Evolutionary conservation across 1,284 basidiomycete species (phyloP), one percentile per base, ranked within the genome.

Genomic region (Agroathelia rolfsii): DNA sequence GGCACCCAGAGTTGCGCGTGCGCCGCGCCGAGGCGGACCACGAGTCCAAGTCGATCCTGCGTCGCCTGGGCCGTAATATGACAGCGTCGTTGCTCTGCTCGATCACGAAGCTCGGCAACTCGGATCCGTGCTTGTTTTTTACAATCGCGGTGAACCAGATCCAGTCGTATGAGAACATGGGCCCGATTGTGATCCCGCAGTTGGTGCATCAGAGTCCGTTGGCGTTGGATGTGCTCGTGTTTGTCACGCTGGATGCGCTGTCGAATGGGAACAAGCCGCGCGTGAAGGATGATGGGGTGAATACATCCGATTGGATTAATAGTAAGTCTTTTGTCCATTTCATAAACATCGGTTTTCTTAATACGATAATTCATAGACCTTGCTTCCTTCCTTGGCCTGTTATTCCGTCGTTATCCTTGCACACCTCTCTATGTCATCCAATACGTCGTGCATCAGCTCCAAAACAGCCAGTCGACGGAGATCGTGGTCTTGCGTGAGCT

Each of bases 91-190:
- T 88, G 39, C 82, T 90, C 12, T 82, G 92, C 12, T 74, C 82
- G 2, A 78, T 98, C n/a, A 93, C 90, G 7, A 97, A 97, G 56
- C 62, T 94, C 29, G 87, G 87, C 4, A 90, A 96, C 51, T 83
- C 86, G 9, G 95, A 97, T 51, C 95, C 95, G 2, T 83, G 77
- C 43, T 81, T 94, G 33, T 79, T 98, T 46, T 98, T 97, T 62
- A 61, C 73, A 10, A 85, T 86, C 38, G 89, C 86, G 0, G 78
- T 98, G 32, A 80, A 83, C 43, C 95, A 98, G 58, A 84, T 97
- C 38, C 93, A 93, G 77, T 81, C 89, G 12, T 99, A 98, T 51
- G 88, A 95, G 49, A 99, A 97, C 54, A 65, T 98, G 40, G 89
- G 89, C 11, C 72, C 74, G 28, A 87, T 90, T 19, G 80, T 98